phyloP scores from a whole-genome alignment of 495 filamentous ascomycete genomes.

The Apiosordaria backusii region DNA sequence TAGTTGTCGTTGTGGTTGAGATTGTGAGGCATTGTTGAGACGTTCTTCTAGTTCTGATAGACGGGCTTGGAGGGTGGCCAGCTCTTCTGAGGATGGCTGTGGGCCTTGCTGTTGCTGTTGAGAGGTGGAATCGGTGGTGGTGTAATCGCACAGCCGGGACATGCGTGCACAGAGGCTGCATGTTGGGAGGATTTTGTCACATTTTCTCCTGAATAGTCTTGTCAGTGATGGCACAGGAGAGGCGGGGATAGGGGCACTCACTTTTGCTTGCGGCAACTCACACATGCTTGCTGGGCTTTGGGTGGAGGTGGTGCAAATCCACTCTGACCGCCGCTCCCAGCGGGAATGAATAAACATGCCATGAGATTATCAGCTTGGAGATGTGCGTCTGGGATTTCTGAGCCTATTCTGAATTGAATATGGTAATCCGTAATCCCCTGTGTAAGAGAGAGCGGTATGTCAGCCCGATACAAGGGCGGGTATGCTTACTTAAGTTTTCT shows the following conservation, averaged over 20 bases:
- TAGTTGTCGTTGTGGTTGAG: not conserved
- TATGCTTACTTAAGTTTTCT: no score
- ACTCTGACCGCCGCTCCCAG: not conserved
- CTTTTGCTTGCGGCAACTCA: constrained; percentile 42
- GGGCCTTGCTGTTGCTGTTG: constrained; percentile 21
- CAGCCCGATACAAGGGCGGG: no score
- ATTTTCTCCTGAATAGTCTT: constrained; percentile 35
- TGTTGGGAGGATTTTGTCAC: constrained; percentile 44
- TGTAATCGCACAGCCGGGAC: constrained; percentile 43
- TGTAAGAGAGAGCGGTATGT: no score
- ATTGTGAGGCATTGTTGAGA: constrained; percentile 20
- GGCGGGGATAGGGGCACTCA: not conserved
- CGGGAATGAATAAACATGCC: not conserved
- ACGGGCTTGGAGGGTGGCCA: constrained; percentile 35
- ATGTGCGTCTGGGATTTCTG: no score
- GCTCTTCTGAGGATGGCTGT: constrained; percentile 37
- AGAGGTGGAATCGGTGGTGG: constrained; percentile 15
- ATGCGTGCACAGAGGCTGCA: constrained; percentile 44
- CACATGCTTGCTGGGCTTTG: constrained; percentile 28
- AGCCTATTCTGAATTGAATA: no score
- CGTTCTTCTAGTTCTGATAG: constrained; percentile 40
- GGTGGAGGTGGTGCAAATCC: not conserved
- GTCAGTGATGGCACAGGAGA: not conserved
- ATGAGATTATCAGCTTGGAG: not conserved
- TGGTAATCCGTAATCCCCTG: no score